phyloP scores from a whole-genome alignment of 1,284 basidiomycete species.

The Moniliella sp. region DNA sequence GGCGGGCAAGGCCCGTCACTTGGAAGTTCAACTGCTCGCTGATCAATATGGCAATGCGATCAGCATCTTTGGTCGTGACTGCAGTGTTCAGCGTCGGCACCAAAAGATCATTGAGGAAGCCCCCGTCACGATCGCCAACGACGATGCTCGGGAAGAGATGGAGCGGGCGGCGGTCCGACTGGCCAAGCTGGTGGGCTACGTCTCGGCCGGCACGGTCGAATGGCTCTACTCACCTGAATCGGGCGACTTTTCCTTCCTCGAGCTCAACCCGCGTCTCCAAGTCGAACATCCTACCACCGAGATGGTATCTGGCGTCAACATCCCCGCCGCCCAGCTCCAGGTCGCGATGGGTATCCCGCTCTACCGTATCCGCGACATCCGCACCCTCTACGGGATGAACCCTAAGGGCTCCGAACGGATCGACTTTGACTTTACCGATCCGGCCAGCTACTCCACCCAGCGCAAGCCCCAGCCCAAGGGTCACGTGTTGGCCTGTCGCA shows the following conservation, averaged over 20 bases:
- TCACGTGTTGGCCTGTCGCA: constrained; percentile 94
- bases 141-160: constrained; percentile 66
- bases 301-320: constrained; percentile 95
- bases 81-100: constrained; percentile 95
- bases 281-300: constrained; percentile 92
- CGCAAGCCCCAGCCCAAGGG: constrained; percentile 90
- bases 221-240: constrained; percentile 87
- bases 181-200: constrained; percentile 93
- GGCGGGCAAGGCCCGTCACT: constrained; percentile 81
- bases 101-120: constrained; percentile 99
- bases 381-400: constrained; percentile 61
- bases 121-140: constrained; percentile 73
- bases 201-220: constrained; percentile 94
- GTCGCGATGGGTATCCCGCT: constrained; percentile 95
- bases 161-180: constrained; percentile 91
- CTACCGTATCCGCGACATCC: constrained; percentile 83
- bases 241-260: constrained; percentile 86
- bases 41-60: constrained; percentile 99
- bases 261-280: constrained; percentile 96
- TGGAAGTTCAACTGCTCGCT: constrained; percentile 92
- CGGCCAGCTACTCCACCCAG: constrained; percentile 64
- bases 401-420: constrained; percentile 35
- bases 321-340: constrained; percentile 89
- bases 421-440: constrained; percentile 82
- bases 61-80: constrained; percentile 94